Evolutionary conservation across 2,329 filamentous ascomycete genomes (phyloP).

Genomic region (Aciculosporium take): DNA sequence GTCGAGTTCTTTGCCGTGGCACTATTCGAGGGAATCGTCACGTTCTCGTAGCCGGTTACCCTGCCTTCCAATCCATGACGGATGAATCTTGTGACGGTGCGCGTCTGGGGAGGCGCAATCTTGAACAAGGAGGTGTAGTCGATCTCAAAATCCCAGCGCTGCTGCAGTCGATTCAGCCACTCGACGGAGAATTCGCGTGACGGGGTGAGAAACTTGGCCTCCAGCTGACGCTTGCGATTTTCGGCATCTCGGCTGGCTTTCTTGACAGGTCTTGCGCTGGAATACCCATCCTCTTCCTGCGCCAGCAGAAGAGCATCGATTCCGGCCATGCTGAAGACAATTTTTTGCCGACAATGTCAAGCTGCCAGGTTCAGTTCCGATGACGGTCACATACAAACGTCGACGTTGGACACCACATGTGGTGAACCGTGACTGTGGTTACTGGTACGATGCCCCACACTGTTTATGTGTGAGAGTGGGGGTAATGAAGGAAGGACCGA

Average conservation of each 20-base stretch:
- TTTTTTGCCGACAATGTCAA: neutral
- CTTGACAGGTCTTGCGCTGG: constrained; percentile 1
- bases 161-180: constrained; percentile 83
- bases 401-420: neutral
- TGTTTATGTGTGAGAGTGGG: neutral
- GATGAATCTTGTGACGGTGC: constrained; percentile 86
- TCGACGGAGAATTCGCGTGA: constrained; percentile 64
- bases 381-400: neutral
- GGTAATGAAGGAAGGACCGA: neutral
- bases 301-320: constrained; percentile 22
- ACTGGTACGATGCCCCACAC: constrained; percentile 1
- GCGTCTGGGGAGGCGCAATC: constrained; percentile 78
- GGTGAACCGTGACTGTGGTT: too few relatives aligned
- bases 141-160: constrained; percentile 69
- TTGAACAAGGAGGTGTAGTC: constrained; percentile 77
- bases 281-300: constrained; percentile 11
- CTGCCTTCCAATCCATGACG: constrained; percentile 83
- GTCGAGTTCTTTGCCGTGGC: constrained; percentile 93
- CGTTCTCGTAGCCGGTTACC: constrained; percentile 86
- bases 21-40: constrained; percentile 78
- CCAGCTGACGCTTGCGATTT: constrained; percentile 56
- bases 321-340: constrained; percentile 15
- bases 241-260: constrained; percentile 31
- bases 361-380: constrained; percentile 1
- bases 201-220: constrained; percentile 65